Conservation (phyloP, 2,329 filamentous ascomycete genomes). For the Colletotrichum tabaci region DNA sequence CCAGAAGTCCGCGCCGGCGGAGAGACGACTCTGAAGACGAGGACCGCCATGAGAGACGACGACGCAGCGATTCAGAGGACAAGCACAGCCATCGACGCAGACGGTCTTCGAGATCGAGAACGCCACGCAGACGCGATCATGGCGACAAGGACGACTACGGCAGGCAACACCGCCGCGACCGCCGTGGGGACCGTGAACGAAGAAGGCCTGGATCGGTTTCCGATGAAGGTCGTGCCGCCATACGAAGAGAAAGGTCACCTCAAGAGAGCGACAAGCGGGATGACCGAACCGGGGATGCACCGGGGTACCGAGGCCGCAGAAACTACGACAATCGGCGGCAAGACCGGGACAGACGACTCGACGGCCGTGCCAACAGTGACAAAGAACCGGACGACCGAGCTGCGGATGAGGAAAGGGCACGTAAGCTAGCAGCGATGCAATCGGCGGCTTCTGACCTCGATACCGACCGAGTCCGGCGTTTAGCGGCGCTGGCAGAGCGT, state of each 20-base stretch:
- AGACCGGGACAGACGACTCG: slow-evolving; percentile 44
- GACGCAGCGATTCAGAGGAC: slow-evolving; percentile 40
- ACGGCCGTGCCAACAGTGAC: slow-evolving; percentile 38
- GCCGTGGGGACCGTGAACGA: slow-evolving; percentile 51
- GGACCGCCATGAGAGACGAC: slow-evolving; percentile 45
- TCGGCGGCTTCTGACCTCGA: slow-evolving; percentile 79
- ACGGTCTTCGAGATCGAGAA: slow-evolving; percentile 28
- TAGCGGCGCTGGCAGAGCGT: slow-evolving; percentile 75
- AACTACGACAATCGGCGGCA: slow-evolving; percentile 42
- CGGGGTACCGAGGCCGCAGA: slow-evolving; percentile 41
- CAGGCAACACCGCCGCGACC: slow-evolving; percentile 33
- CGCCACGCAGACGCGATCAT: slow-evolving; percentile 38
- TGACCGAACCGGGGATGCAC: slow-evolving; percentile 44
- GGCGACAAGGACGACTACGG: slow-evolving; percentile 22
- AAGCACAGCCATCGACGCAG: slow-evolving; percentile 38
- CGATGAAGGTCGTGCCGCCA: slow-evolving; percentile 50
- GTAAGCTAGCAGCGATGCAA: slow-evolving; percentile 82
- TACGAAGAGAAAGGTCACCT: slow-evolving; percentile 45
- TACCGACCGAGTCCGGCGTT: slow-evolving; percentile 75
- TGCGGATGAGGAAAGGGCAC: slow-evolving; percentile 71
- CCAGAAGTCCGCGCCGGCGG: slow-evolving; percentile 57
- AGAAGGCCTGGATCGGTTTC: slow-evolving; percentile 47
- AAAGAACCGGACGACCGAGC: slow-evolving; percentile 47
- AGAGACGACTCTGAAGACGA: slow-evolving; percentile 50
- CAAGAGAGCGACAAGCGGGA: slow-evolving; percentile 43